phyloP scores from a whole-genome alignment of 2,329 filamentous ascomycete species.

The Monosporascus sp. region DNA sequence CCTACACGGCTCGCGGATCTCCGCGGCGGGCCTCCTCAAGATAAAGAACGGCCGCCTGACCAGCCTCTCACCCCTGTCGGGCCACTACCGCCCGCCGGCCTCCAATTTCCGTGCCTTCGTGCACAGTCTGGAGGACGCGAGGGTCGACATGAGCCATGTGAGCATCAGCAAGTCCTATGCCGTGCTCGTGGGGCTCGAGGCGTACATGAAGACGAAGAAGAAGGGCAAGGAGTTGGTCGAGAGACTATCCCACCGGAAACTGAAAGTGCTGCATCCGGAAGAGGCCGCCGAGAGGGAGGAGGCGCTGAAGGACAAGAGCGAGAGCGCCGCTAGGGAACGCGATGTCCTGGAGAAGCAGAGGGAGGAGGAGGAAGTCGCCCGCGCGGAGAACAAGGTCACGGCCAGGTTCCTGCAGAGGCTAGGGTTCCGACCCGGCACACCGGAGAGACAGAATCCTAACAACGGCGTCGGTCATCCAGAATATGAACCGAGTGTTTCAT shows the following conservation, averaged over 20 bases:
- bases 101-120: conserved; percentile 81
- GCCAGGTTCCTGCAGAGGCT: conserved; percentile 36
- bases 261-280: conserved; percentile 57
- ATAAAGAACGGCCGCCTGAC: conserved; percentile 75
- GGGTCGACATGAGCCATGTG: conserved; percentile 73
- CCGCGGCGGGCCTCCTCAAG: conserved; percentile 78
- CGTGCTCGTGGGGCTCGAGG: conserved; percentile 75
- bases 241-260: conserved; percentile 47
- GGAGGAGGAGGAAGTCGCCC: conserved; percentile 18
- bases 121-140: conserved; percentile 62
- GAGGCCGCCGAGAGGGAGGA: conserved; percentile 52
- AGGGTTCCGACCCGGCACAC: conserved; percentile 25
- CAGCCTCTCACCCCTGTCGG: conserved; percentile 64
- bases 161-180: conserved; percentile 78
- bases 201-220: conserved; percentile 64
- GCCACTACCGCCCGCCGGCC: conserved; percentile 81
- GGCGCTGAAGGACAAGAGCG: conserved; percentile 53
- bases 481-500: neutral
- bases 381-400: conserved; percentile 32
- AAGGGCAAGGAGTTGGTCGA: conserved; percentile 53
- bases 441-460: conserved; percentile 8
- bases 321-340: conserved; percentile 50
- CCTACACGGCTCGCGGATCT: conserved; percentile 74
- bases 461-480: neutral
- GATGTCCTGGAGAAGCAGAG: conserved; percentile 35